These are phyloP conservation scores for Lasiosphaeria hispida DNA, from an alignment of 495 filamentous ascomycete genomes.

Conservation along the genomic window DNA sequence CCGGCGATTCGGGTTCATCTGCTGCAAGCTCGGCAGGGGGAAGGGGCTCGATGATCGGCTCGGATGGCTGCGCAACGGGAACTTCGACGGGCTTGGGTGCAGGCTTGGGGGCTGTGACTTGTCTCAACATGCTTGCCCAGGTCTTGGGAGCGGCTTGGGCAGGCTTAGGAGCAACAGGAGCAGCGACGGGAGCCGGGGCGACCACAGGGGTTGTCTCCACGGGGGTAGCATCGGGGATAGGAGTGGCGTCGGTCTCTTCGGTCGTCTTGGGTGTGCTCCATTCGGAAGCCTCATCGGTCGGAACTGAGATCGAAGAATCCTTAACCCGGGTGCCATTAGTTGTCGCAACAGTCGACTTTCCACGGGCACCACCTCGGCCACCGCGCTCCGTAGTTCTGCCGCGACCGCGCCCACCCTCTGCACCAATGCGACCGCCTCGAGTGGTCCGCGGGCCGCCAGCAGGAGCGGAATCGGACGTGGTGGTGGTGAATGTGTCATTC, in stretches of 20 bases:
- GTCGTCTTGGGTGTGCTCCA: slow-evolving; percentile 39
- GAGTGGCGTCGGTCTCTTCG: slow-evolving; percentile 29
- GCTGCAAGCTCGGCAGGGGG: slow-evolving; percentile 33
- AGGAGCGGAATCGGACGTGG: slow-evolving; percentile 47
- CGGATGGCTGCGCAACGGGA: slow-evolving; percentile 38
- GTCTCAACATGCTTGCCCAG: slow-evolving; percentile 58
- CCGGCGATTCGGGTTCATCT: slow-evolving; percentile 34
- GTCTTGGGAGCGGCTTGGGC: slow-evolving; percentile 44
- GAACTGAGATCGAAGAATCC: slow-evolving; percentile 48
- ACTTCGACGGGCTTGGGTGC: slow-evolving; percentile 46
- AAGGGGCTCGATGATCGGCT: slow-evolving; percentile 39
- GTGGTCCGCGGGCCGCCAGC: slow-evolving; percentile 38
- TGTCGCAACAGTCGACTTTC: slow-evolving; percentile 49
- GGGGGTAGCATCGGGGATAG: slow-evolving; percentile 17
- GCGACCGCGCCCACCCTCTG: slow-evolving; percentile 66
- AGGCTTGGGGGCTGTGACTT: slow-evolving; percentile 43
- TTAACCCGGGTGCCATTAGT: slow-evolving; percentile 49
- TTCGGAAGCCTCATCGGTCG: slow-evolving; percentile 46
- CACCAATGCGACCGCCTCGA: slow-evolving; percentile 62
- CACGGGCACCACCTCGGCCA: slow-evolving; percentile 63
- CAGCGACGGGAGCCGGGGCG: slow-evolving; percentile 22
- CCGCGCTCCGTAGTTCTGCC: slow-evolving; percentile 69
- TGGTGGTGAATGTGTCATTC: slow-evolving; percentile 57
- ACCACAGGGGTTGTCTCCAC: slow-evolving; percentile 21
- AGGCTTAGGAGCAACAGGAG: slow-evolving; percentile 30